Conservation (phyloP, 441 rosid genomes). For the Populus hybrid region DNA sequence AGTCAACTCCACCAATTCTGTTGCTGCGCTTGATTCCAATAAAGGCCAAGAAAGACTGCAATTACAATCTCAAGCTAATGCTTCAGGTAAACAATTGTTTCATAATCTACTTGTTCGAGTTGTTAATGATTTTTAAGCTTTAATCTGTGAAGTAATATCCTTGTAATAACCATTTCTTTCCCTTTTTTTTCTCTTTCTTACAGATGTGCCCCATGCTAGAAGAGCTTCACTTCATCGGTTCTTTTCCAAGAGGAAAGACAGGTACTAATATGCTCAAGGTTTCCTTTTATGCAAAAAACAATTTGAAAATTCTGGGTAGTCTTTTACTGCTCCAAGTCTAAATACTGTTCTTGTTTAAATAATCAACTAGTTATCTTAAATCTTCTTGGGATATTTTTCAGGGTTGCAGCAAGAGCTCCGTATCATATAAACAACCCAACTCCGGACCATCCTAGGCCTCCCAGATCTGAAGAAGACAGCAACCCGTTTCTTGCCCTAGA, state of each 20-base stretch:
- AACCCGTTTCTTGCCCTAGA: constrained; percentile 13
- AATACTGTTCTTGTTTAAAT: neutral
- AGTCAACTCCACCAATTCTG: constrained; percentile 7
- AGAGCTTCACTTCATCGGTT: constrained; percentile 62
- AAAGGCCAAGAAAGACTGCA: constrained; percentile 14
- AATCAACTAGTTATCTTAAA: neutral
- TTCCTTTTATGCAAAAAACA: no score
- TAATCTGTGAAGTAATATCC: neutral
- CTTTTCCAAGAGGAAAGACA: constrained; percentile 61
- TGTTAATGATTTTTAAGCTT: neutral
- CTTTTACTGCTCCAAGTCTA: no score
- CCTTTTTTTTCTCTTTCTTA: neutral
- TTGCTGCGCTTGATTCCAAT: constrained; percentile 36
- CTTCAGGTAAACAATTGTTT: constrained; percentile 19
- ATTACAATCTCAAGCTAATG: constrained; percentile 21
- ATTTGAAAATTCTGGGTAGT: no score
- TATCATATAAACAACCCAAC: constrained; percentile 36
- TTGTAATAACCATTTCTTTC: no score
- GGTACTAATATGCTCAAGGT: constrained; percentile 24
- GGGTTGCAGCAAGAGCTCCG: constrained; percentile 60
- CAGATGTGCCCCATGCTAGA: constrained; percentile 38
- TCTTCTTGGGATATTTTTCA: constrained; percentile 18
- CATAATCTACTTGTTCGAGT: no score
- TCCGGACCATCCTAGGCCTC: neutral
- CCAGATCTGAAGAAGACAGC: constrained; percentile 22